phyloP scores from a whole-genome alignment of 805 yeast genomes.

The Metschnikowia hibisci region DNA sequence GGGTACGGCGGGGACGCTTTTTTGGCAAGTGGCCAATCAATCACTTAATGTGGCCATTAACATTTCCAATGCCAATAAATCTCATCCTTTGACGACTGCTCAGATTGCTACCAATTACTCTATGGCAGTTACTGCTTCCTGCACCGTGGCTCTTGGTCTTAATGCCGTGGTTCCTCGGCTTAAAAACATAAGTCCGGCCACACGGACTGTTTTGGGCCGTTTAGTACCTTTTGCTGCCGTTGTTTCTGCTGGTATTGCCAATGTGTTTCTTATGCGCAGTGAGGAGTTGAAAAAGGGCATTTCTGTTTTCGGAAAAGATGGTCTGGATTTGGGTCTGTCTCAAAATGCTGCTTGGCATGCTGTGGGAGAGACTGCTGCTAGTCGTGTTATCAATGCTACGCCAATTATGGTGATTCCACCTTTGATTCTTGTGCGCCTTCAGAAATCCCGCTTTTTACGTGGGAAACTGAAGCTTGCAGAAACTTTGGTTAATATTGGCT shows the following conservation, averaged over 20 bases:
- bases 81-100: constrained; percentile 78
- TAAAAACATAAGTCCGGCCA: constrained; percentile 60
- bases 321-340: constrained; percentile 64
- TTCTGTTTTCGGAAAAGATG: constrained; percentile 58
- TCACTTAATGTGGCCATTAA: constrained; percentile 95
- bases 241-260: constrained; percentile 92
- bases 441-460: constrained; percentile 57
- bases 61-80: constrained; percentile 92
- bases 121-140: constrained; percentile 89
- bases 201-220: constrained; percentile 72
- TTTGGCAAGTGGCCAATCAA: constrained; percentile 98
- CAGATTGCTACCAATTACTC: constrained; percentile 79
- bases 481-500: constrained; percentile 73
- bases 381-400: constrained; percentile 92
- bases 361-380: constrained; percentile 94
- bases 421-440: constrained; percentile 71
- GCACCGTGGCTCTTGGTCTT: constrained; percentile 92
- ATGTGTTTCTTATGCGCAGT: constrained; percentile 94
- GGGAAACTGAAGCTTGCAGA: constrained; percentile 65
- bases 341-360: constrained; percentile 87
- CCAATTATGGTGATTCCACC: constrained; percentile 98
- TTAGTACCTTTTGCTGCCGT: constrained; percentile 98
- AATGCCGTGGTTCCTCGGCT: constrained; percentile 87
- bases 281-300: constrained; percentile 89
- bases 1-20: constrained; percentile 84